Base-by-base conservation (phyloP, 2,329 filamentous ascomycete species). In the Venturia pyrina region DNA sequence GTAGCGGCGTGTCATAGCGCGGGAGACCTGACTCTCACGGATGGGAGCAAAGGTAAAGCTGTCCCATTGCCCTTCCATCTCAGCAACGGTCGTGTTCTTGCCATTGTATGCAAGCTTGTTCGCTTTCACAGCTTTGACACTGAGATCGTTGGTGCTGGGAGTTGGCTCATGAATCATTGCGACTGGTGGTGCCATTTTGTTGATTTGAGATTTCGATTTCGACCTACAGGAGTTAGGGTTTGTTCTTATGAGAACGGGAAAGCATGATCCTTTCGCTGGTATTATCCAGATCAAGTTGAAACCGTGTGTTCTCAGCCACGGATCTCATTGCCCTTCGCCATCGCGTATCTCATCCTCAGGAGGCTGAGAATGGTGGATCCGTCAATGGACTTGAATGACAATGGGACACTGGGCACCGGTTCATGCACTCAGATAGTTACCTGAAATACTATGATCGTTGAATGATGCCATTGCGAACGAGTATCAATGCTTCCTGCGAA, bases 191-290 rank as follows among this genome's bases (percentile, higher is more conserved):
- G 89, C 87, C 91, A 96, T 96, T 72, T 73, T 79, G 73, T 73
- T 76, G 69, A 71, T 28, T 62, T 19, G 37, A 44, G 15, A 24
- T 10, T 13, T 24, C 13, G 60, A 17, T 11, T 62, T 62, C 11
- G 32, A 48, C 60, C 41, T 41, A n/a, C 15, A 3, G 21, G 13
- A 34, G 57, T 50, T 64, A 41, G 62, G 41, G 3, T 34, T 24
- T 19, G 62, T 44, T 34, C 24, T 57, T 57, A 73, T 72, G 75
- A 75, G 72, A 76, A 79, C 69, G 78, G 80, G 81, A 84, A 85
- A 85, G 90, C 91, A 96, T 96, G 91, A 95, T 96, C 89, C 92
- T 96, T 95, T 92, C 92, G 92, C 92, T 92, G 89, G 91, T 91
- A 95, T 95, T 93, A 93, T 93, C 91, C 89, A 91, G 90, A 93